Evolutionary conservation across 2,329 filamentous ascomycete genomes (phyloP), one percentile per base, ranked within the genome.

Genomic region (Cladosporium sp.): DNA sequence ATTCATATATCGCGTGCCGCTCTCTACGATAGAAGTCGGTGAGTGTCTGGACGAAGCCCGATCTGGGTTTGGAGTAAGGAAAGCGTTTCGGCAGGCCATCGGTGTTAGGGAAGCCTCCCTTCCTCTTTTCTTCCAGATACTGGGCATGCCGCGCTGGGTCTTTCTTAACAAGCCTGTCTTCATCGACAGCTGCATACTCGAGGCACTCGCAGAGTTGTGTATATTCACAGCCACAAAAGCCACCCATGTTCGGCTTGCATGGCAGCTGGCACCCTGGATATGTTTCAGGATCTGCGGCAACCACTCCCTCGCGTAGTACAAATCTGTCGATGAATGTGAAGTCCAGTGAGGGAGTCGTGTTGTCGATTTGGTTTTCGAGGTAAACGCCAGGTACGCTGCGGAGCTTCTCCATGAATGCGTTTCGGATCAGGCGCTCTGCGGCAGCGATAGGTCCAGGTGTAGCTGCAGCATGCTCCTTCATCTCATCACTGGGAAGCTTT

Each of bases 291-390:
- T 86, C 85, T 4, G 85, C 85, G 14, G 84, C 81, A 52, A 84
- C 76, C 0, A 94, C 88, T 24, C 86, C 89, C 0, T 83, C 71
- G 2, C 85, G 79, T 1, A 91, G 80, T 4, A 89, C 80, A 11
- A 87, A 88, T 0, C 83, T 77, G 7, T 88, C 81, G 63, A 93
- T 88, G 75, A 93, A 94, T 0, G 82, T 81, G 71, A 95, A 96
- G 47, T 85, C 79, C 0, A 86, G 78, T 0, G 90, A 88, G 0
- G 84, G 84, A 71, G 83, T 70, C 72, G 82, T 66, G 1, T 83
- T 78, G 70, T 90, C 88, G 2, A 86, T 78, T 0, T 83, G 79
- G 73, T 94, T 94, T 73, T 63, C 79, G 73, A 64, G 74, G 69
- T 24, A 79, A 49, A 65, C 68, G 54, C n/a, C 69, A 30, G 4